A percentile compares a stretch with the other conserved stretches of the same genome.
Conservation (phyloP, 495 filamentous ascomycete genomes). For the Penicillium turbatum region DNA sequence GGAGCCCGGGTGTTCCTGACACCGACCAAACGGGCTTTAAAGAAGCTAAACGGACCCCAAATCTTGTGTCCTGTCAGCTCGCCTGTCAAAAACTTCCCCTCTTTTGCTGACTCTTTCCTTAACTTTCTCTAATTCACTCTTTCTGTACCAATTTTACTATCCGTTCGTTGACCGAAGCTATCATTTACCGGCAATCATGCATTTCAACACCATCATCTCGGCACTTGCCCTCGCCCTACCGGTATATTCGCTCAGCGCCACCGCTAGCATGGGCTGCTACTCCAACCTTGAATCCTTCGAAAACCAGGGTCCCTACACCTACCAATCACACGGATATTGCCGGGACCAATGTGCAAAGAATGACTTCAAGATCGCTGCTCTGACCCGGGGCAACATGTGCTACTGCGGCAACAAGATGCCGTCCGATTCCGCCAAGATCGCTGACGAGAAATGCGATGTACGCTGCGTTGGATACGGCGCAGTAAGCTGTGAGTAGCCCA, state of each 20-base stretch:
- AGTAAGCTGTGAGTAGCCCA: conserved; percentile 30
- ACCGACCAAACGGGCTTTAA: conserved; percentile 1
- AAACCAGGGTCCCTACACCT: conserved; percentile 20
- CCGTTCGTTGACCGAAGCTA: conserved; percentile 4
- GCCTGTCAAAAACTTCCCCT: background rate
- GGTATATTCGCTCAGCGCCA: conserved; percentile 8
- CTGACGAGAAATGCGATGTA: conserved; percentile 30
- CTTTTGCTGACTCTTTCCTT: conserved; percentile 3
- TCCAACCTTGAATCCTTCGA: conserved; percentile 23
- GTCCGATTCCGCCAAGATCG: conserved; percentile 22
- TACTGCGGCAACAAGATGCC: conserved; percentile 36
- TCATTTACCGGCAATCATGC: conserved; percentile 12
- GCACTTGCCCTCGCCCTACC: conserved; percentile 29
- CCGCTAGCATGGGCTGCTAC: conserved; percentile 33
- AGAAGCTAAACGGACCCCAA: background rate
- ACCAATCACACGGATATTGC: conserved; percentile 32
- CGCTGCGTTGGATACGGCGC: conserved; percentile 31
- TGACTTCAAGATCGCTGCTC: conserved; percentile 28
- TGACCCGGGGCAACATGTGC: conserved; percentile 32
- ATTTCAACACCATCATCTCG: conserved; percentile 15
- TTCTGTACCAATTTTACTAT: background rate
- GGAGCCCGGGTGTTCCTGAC: conserved; percentile 1
- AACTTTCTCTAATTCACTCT: background rate
- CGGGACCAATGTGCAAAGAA: conserved; percentile 23
- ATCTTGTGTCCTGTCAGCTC: background rate